Base-by-base conservation (phyloP, 2,329 filamentous ascomycete species). In the Aspergillus arachidicola region DNA sequence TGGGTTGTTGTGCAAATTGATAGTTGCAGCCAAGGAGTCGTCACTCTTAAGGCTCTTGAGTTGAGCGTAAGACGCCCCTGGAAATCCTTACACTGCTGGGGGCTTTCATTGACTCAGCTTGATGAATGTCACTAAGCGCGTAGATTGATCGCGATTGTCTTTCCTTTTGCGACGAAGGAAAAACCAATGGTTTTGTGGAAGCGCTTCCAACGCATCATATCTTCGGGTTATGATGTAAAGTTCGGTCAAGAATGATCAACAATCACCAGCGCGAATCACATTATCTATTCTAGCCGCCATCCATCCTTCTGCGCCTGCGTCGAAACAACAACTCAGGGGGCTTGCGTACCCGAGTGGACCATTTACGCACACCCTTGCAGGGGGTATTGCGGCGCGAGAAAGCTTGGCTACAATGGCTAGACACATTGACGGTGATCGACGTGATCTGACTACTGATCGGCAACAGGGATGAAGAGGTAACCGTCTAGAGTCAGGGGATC, bases 341-440 rank as follows among this genome's bases (percentile, higher is more conserved):
- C 21, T 54, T 38, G 55, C 41, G 38, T 55, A 57, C 26, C 26
- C 19, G 21, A 50, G 50, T 60, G 58, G 58, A 46, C 58, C 41
- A 23, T 46, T 54, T 54, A 53, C 48, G 38, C 36, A 48, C 48
- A 48, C 58, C 58, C 57, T 45, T 60, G 14, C 48, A 51, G 58
- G 51, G 51, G n/a, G 43, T 36, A 55, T 55, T 32, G 34, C 21
- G 14, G 46, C 48, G 26, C 16, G 23, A 36, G 34, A 60, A 60
- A 60, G 58, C 58, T 60, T 60, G 48, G 50, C 58, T 32, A 38
- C 14, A 53, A 55, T 60, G 28, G 50, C 58, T 32, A 38, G n/a
- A 53, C 48, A 23, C 21, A 28, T 23, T 26, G 23, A 54, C 19
- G 7, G 30, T 60, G 58, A 60, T 60, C 58, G 48, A 38, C 58